phyloP scores from a whole-genome alignment of 371 early-diverging fungal species.

The Rhizomucor miehei region DNA sequence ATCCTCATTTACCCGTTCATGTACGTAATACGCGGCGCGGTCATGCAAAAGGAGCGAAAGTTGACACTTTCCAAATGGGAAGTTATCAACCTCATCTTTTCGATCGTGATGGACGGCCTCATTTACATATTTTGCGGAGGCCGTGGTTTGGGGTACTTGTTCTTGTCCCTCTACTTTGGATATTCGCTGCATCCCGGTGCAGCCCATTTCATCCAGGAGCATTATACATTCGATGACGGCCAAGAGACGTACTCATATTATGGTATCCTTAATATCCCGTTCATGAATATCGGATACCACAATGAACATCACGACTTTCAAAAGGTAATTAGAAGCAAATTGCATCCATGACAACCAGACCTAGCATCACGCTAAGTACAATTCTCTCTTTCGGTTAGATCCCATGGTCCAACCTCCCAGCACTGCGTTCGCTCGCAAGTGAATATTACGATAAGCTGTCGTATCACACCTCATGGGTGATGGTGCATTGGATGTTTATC shows the following conservation, averaged over 20 bases:
- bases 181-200: conserved; percentile 94
- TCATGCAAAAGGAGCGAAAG: conserved; percentile 63
- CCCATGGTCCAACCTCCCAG: conserved; percentile 90
- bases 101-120: conserved; percentile 57
- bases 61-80: conserved; percentile 76
- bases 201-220: conserved; percentile 97
- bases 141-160: conserved; percentile 72
- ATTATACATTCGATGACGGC: conserved; percentile 93
- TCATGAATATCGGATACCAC: conserved; percentile 91
- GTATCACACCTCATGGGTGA: conserved; percentile 88
- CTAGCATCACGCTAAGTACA: too few relatives aligned
- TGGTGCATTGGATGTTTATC: conserved; percentile 83
- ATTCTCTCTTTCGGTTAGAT: too few relatives aligned
- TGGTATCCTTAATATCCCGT: conserved; percentile 81
- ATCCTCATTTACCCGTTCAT: conserved; percentile 85
- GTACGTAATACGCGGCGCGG: conserved; percentile 88
- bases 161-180: conserved; percentile 82
- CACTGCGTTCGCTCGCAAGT: conserved; percentile 74
- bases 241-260: conserved; percentile 98
- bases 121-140: conserved; percentile 64
- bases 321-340: conserved; percentile 35
- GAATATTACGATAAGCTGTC: conserved; percentile 89
- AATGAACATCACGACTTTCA: conserved; percentile 98
- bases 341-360: background rate
- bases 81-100: conserved; percentile 72